Conservation (phyloP, 139 green algal species). For the Micractinium conductrix region DNA sequence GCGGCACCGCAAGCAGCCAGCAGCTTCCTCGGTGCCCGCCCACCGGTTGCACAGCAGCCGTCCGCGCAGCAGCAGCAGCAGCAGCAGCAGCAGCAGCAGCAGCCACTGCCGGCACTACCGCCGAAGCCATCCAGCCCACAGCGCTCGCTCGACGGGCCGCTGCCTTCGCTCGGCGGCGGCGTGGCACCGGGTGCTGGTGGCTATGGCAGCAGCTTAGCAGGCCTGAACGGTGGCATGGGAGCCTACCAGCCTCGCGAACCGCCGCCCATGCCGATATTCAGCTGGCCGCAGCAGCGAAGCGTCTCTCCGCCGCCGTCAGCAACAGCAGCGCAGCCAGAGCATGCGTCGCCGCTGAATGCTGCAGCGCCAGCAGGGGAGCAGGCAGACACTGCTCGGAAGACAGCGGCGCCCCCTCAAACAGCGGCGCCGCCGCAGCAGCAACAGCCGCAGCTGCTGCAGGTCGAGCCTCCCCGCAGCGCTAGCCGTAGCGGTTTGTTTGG, state of each 20-base stretch:
- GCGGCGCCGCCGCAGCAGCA: too few species aligned
- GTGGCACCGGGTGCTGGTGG: not conserved
- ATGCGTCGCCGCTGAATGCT: too few species aligned
- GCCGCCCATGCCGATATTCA: not conserved
- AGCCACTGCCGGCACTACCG: too few species aligned
- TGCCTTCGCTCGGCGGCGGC: too few species aligned
- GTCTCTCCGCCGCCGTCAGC: not conserved
- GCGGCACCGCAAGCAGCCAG: not conserved
- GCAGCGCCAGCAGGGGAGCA: not conserved
- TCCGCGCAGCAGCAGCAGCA: too few species aligned
- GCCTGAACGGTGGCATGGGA: too few species aligned
- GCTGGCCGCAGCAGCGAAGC: not conserved
- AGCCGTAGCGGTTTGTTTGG: conserved; percentile 5
- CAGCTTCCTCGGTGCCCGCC: not conserved
- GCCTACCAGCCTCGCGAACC: not conserved
- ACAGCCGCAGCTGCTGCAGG: too few species aligned
- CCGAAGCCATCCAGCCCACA: too few species aligned
- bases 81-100: not conserved
- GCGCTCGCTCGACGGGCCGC: not conserved
- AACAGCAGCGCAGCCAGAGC: not conserved
- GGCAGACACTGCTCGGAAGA: too few species aligned
- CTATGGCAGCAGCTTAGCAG: not conserved
- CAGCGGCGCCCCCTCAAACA: too few species aligned
- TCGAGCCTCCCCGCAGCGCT: too few species aligned
- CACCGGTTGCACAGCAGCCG: too few species aligned